Evolutionary conservation across 1,139 yeast species (phyloP), one percentile per base, ranked within the genome.

Genomic region (Pichia sp.): DNA sequence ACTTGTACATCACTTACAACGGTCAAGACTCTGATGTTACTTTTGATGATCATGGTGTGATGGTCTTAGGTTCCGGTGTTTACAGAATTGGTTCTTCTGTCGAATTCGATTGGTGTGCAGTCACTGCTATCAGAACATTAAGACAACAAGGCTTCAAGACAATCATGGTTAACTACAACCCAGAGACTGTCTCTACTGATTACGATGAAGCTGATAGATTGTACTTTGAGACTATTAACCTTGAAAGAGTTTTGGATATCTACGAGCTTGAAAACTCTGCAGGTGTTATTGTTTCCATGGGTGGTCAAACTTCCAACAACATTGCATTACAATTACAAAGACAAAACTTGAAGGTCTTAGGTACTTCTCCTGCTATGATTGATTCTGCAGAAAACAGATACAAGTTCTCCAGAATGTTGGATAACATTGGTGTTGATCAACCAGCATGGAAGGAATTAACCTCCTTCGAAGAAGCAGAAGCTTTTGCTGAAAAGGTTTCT

Each of bases 91-190:
- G 99, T 46, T 88, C 97, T 5, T 88, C 97, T 17, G 98, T 91
- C 42, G 98, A 91, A 66, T 91, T 91, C 54, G 98, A 91, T 66
- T 91, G 98, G 98, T 91, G 98, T 74, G 98, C 97, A 34, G 98
- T 91, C 41, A 75, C 93, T 48, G 94, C 98, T 37, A 94, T 87
- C 48, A 80, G 98, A 67, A 86, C 98, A 30, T 72, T 91, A 58
- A 78, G 98, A 56, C 85, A 83, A 48, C 75, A 77, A 58, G 88
- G 88, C 41, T 69, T 75, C 59, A 91, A 87, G 72, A 91, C 98
- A 24, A 81, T 91, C 57, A 91, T 91, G 97, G 77, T 91, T 59
- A 91, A 91, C 71, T 91, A 91, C 68, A 91, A 91, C 66, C 98
- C 98, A 35, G 98, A 91, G 67, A 91, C 98, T 28, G 98, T 91